Percentiles rank a stretch among this genome's conserved stretches.
Conservation (phyloP, 805 yeast genomes). For the Candida ponderosae region DNA sequence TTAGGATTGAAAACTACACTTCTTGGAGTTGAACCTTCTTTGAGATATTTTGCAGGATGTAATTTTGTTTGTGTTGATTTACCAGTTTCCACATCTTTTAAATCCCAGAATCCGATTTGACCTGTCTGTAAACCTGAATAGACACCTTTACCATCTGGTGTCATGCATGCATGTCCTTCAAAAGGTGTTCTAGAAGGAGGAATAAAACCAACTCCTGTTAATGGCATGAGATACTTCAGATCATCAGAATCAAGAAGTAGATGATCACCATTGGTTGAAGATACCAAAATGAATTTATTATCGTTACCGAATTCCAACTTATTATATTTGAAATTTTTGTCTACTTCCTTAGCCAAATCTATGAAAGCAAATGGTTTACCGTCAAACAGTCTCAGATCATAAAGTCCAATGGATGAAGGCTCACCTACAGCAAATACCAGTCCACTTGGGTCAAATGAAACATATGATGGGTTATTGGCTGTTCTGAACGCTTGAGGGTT, state of each 20-base stretch:
- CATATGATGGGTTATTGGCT: slow-evolving; percentile 43
- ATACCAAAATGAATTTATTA: slow-evolving; percentile 56
- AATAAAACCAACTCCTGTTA: slow-evolving; percentile 42
- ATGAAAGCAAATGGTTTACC: slow-evolving; percentile 47
- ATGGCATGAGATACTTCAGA: slow-evolving; percentile 40
- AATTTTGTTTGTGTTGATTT: slow-evolving; percentile 1
- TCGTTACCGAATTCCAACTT: slow-evolving; percentile 75
- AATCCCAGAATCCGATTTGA: slow-evolving; percentile 46
- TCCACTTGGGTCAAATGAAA: slow-evolving; percentile 82
- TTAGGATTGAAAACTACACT: slow-evolving; percentile 33
- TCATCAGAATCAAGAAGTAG: slow-evolving; percentile 62
- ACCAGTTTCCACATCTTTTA: slow-evolving; percentile 21
- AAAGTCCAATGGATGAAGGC: slow-evolving; percentile 38
- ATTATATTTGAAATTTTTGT: slow-evolving; percentile 36
- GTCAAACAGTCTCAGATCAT: slow-evolving; percentile 52
- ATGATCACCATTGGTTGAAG: slow-evolving; percentile 49
- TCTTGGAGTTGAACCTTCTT: slow-evolving; percentile 29
- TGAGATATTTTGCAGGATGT: slow-evolving; percentile 19
- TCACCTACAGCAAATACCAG: slow-evolving; percentile 58
- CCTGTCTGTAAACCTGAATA: slow-evolving; percentile 55
- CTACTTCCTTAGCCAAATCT: slow-evolving; percentile 23
- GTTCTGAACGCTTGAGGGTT: slow-evolving; percentile 56
- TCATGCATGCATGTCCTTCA: slow-evolving; percentile 49
- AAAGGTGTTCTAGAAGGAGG: slow-evolving; percentile 37
- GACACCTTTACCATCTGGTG: slow-evolving; percentile 62